Percentiles rank a stretch among this genome's conserved stretches.
phyloP scores from a whole-genome alignment of 2,329 filamentous ascomycete species.

The Diaporthe batatas region DNA sequence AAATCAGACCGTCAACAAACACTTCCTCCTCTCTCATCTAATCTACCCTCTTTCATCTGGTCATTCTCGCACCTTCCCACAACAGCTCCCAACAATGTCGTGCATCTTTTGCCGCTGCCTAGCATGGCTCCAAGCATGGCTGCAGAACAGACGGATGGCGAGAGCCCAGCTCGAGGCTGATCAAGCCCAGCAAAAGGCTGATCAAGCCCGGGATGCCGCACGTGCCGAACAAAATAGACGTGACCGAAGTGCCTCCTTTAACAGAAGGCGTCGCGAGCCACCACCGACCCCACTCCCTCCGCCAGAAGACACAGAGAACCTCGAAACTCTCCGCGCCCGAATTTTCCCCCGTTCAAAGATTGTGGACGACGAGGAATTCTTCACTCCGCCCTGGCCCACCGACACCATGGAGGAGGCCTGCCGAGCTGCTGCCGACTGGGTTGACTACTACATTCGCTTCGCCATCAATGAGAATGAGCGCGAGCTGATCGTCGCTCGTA shows the following conservation, averaged over 20 bases:
- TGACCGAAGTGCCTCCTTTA: background rate
- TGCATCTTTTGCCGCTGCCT: background rate
- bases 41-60: background rate
- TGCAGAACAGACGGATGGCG: background rate
- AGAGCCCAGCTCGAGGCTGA: too few relatives aligned
- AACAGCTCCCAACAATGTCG: background rate
- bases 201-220: background rate
- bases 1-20: too few relatives aligned
- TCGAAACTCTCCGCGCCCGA: background rate
- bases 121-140: background rate
- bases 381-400: background rate
- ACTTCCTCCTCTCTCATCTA: background rate
- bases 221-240: background rate
- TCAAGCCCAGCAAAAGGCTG: background rate
- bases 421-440: background rate
- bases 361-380: background rate
- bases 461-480: background rate
- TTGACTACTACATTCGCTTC: background rate
- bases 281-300: background rate
- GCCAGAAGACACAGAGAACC: background rate
- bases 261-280: background rate
- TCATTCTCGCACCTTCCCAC: background rate
- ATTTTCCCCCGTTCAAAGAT: background rate
- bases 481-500: background rate
- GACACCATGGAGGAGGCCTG: background rate